Conservation (phyloP, 441 rosid genomes). For the Rhodomyrtus psidioides region DNA sequence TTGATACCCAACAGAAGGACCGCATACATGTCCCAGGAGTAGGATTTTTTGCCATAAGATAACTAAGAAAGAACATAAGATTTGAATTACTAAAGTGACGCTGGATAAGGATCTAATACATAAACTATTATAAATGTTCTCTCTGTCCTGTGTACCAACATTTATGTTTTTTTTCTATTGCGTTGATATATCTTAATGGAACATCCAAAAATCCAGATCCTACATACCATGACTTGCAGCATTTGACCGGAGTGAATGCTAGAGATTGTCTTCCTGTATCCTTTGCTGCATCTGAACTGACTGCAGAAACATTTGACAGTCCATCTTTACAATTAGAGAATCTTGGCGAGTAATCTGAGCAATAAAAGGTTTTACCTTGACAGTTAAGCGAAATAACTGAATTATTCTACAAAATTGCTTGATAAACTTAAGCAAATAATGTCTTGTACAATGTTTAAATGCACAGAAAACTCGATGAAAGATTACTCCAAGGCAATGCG, state of each 20-base stretch:
- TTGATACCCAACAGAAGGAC: background rate
- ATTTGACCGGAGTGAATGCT: constrained; percentile 3
- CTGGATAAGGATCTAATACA: background rate
- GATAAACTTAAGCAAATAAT: background rate
- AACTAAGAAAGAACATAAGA: background rate
- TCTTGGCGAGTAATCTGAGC: constrained; percentile 9
- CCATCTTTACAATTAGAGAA: constrained; percentile 3
- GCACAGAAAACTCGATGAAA: background rate
- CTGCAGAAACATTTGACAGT: background rate
- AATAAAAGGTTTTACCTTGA: background rate
- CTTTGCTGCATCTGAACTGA: background rate
- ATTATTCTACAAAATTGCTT: background rate
- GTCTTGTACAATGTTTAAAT: background rate
- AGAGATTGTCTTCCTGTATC: background rate
- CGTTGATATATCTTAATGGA: constrained; percentile 1
- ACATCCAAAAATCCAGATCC: background rate
- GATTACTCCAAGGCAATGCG: background rate
- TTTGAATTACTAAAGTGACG: background rate
- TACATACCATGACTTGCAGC: constrained; percentile 1
- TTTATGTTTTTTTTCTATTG: background rate
- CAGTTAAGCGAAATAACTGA: background rate
- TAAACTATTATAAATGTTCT: background rate
- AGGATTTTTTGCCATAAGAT: background rate
- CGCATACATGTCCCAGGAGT: background rate
- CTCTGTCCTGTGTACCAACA: background rate